Conservation (phyloP, 495 filamentous ascomycete species). For the Trichoderma asperelloides region DNA sequence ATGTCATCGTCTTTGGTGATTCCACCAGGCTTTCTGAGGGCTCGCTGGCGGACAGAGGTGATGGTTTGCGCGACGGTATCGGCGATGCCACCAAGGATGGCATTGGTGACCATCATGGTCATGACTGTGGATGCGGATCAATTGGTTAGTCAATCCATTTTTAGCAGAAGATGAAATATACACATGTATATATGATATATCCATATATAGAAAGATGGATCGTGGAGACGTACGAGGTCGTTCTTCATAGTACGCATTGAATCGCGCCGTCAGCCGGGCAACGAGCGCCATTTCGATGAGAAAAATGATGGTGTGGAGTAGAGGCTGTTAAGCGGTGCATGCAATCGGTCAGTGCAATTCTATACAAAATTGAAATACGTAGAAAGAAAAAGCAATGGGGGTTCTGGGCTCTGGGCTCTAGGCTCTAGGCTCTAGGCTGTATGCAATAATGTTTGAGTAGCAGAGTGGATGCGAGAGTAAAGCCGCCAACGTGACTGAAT, state of each 20-base stretch:
- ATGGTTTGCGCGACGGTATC: conserved; percentile 94
- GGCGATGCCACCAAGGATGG: conserved; percentile 66
- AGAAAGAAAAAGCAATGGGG: neutral
- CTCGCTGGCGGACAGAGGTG: conserved; percentile 66
- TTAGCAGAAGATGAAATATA: no score
- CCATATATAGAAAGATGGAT: neutral
- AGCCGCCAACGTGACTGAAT: conserved; percentile 14
- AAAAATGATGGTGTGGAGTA: conserved; percentile 78
- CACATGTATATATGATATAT: neutral
- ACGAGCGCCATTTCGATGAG: conserved; percentile 81
- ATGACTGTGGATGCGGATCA: conserved; percentile 47
- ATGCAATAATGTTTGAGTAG: no score
- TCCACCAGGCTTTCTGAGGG: conserved; percentile 48
- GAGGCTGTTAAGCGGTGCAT: conserved; percentile 48
- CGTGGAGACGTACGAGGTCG: conserved; percentile 57
- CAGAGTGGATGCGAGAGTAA: no score
- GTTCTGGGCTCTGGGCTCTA: no score
- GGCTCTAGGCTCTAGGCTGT: no score
- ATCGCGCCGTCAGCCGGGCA: conserved; percentile 71
- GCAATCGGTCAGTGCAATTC: neutral
- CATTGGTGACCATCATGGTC: conserved; percentile 97
- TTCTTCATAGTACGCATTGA: conserved; percentile 85
- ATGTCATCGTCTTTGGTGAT: conserved; percentile 52
- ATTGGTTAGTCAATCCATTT: neutral
- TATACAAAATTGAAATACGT: no score